A percentile compares a stretch with the other conserved stretches of the same genome.
Conservation (phyloP, 2,329 filamentous ascomycete genomes). For the Colletotrichum coccodes region DNA sequence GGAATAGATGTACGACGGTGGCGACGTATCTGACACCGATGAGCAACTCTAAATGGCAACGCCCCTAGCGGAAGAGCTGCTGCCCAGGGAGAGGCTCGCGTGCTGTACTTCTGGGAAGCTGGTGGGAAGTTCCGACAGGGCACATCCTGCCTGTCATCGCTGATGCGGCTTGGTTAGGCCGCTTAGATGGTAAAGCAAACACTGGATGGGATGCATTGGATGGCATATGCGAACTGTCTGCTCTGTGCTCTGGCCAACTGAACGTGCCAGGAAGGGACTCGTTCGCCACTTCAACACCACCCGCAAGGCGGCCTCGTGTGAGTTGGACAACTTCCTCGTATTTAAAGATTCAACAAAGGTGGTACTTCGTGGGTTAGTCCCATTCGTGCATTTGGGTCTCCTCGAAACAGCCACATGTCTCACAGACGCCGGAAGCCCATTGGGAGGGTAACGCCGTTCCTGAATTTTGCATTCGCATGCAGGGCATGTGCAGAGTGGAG, state of each 20-base stretch:
- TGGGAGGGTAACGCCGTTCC: constrained; percentile 9
- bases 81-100: background rate
- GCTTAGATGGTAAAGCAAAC: background rate
- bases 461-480: constrained; percentile 11
- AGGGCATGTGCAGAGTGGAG: background rate
- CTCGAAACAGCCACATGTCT: constrained; percentile 26
- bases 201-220: background rate
- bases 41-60: background rate
- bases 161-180: background rate
- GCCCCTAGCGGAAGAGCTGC: too few species aligned
- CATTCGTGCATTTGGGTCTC: constrained; percentile 14
- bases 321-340: background rate
- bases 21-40: background rate
- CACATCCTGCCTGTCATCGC: background rate
- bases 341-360: background rate
- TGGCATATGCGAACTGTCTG: background rate
- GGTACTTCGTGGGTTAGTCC: constrained; percentile 1
- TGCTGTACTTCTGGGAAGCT: background rate
- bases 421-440: constrained; percentile 12
- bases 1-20: background rate
- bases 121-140: background rate
- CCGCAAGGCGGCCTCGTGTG: background rate
- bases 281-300: background rate
- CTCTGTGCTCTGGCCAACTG: background rate
- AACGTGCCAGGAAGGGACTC: background rate